These are phyloP conservation scores for Ehretia macrophylla DNA, from an alignment of 257 asterid genomes.

Conservation along the genomic window DNA sequence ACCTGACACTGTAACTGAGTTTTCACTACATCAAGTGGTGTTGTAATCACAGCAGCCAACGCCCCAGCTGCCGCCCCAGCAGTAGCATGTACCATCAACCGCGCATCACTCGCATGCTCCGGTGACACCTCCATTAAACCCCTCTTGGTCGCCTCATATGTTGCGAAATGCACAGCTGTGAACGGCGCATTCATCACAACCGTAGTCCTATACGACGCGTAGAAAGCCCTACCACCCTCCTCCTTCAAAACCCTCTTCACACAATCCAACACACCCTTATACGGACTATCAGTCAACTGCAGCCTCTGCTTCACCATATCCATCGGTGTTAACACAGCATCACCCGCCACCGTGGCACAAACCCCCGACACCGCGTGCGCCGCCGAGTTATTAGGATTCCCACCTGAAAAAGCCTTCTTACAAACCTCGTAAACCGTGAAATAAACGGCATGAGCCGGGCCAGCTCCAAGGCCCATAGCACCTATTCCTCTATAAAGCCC, in stretches of 20 bases:
- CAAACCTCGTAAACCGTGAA: slow-evolving; percentile 79
- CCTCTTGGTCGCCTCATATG: slow-evolving; percentile 81
- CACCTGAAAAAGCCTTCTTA: slow-evolving; percentile 66
- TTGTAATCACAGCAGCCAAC: slow-evolving; percentile 72
- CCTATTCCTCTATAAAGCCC: slow-evolving; percentile 92
- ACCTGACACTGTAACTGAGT: slow-evolving; percentile 99
- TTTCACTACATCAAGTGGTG: slow-evolving; percentile 95
- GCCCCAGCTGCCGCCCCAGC: slow-evolving; percentile 99
- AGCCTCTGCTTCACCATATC: slow-evolving; percentile 98
- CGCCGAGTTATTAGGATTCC: slow-evolving; percentile 53
- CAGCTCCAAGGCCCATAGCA: slow-evolving; percentile 98
- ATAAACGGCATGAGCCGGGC: slow-evolving; percentile 95
- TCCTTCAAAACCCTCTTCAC: slow-evolving; percentile 67
- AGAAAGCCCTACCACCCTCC: slow-evolving; percentile 78
- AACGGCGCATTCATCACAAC: slow-evolving; percentile 96
- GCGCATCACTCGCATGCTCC: slow-evolving; percentile 56
- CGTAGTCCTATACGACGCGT: slow-evolving; percentile 79
- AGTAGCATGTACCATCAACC: slow-evolving; percentile 76
- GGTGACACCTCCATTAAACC: slow-evolving; percentile 69
- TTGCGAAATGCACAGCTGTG: slow-evolving; percentile 88
- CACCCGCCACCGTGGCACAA: slow-evolving; percentile 83
- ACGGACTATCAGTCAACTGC: slow-evolving; percentile 76
- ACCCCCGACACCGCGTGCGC: slow-evolving; percentile 86
- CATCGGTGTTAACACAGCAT: slow-evolving; percentile 91
- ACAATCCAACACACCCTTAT: slow-evolving; percentile 80